Base-by-base conservation (phyloP, 139 green algal genomes). In the Volvox reticuliferus region DNA sequence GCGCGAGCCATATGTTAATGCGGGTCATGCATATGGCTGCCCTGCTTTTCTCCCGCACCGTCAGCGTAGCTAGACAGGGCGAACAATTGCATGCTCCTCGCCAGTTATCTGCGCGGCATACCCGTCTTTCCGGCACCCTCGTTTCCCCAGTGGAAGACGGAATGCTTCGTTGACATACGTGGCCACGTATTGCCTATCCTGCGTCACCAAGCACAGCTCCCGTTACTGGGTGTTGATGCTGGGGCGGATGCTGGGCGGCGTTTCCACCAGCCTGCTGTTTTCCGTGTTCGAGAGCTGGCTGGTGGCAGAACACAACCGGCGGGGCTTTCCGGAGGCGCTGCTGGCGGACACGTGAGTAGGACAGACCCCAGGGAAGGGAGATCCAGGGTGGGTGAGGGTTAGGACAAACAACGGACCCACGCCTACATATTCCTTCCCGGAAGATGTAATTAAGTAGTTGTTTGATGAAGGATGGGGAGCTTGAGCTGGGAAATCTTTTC, bases 231-330 rank as follows among this genome's bases (percentile, higher is more conserved):
- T 99, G 37, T 93, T 99, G 18, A 96, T 99, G 91, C 36, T 98
- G 0, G 98, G 98, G 0, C 96, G 98, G 32, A 65, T 99, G 26
- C 95, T 99, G 77, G 99, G 98, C 28, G 98, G 98, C 76, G 96
- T 99, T 28, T 96, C 98, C 50, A 99, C 98, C 32, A 98, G 95
- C 14, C 96, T 99, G 36, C 96, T 99, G 50, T 99, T 99, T 94
- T 98, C 95, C 16, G 97, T 97, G 21, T 99, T 99, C 88, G 98
- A 99, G 94, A 98, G 96, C 0, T 99, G 98, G 98, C 93, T 99
- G 33, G 97, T 99, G 21, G 95, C 96, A 21, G 97, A 99, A 93
- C 98, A 99, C 93, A 92, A 93, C 35, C 21, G 37, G 28, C 77
- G 84, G 2, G 88, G 93, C 33, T 94, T 90, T n/a, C 14, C 78